Conservation (phyloP, 352 stramenopile species). For the Pythium grandisporangium region DNA sequence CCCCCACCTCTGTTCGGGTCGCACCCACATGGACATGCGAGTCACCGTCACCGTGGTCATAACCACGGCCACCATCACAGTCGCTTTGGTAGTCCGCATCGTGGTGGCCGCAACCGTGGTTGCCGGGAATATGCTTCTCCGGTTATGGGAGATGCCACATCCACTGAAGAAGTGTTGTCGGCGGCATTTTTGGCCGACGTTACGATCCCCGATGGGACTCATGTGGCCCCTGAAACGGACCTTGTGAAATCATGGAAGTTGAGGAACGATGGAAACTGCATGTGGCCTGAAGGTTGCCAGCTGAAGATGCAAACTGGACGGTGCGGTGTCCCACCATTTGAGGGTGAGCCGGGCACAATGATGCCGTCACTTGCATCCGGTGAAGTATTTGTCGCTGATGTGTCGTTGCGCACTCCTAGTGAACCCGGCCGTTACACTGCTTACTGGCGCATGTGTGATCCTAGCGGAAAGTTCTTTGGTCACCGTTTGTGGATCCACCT, state of each 20-base stretch:
- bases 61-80: slow-evolving; percentile 58
- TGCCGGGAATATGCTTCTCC: slow-evolving; percentile 81
- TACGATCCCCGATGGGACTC: slow-evolving; percentile 75
- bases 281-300: slow-evolving; percentile 15
- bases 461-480: slow-evolving; percentile 75
- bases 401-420: slow-evolving; percentile 55
- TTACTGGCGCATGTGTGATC: slow-evolving; percentile 82
- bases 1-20: slow-evolving; percentile 55
- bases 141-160: slow-evolving; percentile 52
- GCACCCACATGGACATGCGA: too few relatives aligned
- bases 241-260: slow-evolving; percentile 87
- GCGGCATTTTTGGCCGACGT: slow-evolving; percentile 85
- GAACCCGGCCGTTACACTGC: slow-evolving; percentile 74
- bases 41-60: slow-evolving; percentile 62
- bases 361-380: slow-evolving; percentile 65
- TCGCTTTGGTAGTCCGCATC: slow-evolving; percentile 54
- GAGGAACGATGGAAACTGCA: slow-evolving; percentile 63
- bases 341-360: slow-evolving; percentile 16
- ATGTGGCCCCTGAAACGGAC: slow-evolving; percentile 45
- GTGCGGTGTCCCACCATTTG: neutral
- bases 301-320: neutral
- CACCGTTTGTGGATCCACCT: slow-evolving; percentile 88
- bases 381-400: slow-evolving; percentile 58
- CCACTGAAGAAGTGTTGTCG: slow-evolving; percentile 60
- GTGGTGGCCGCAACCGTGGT: too few relatives aligned